Evolutionary conservation across 2,329 filamentous ascomycete genomes (phyloP).

Genomic region (Fusarium globosum): DNA sequence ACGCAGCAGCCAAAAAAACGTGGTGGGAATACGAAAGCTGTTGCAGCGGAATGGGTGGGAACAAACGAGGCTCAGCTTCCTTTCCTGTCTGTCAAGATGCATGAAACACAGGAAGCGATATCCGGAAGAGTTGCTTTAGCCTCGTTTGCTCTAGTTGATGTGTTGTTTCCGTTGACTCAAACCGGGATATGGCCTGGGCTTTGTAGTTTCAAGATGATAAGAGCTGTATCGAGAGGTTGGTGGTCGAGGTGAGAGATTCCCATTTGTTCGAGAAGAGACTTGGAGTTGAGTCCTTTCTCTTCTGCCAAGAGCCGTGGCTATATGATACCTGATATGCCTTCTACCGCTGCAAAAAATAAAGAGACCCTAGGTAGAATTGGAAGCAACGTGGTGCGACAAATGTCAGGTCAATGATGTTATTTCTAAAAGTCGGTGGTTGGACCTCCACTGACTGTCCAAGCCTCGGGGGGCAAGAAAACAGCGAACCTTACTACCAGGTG

Average conservation of each 20-base stretch:
- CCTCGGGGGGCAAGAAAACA: no score
- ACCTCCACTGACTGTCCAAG: neutral
- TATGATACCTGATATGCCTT: neutral
- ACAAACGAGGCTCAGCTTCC: constrained; percentile 26
- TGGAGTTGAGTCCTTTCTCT: neutral
- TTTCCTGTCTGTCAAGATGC: neutral
- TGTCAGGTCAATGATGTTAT: constrained; percentile 12
- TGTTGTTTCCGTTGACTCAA: constrained; percentile 29
- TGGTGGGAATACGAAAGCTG: constrained; percentile 31
- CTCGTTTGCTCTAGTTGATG: constrained; percentile 4
- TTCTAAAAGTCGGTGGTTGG: constrained; percentile 33
- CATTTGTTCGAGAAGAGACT: neutral
- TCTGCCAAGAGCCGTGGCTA: neutral
- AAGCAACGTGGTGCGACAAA: constrained; percentile 14
- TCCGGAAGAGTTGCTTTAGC: constrained; percentile 13
- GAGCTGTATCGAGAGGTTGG: neutral
- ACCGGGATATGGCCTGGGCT: constrained; percentile 33
- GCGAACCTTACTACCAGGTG: no score
- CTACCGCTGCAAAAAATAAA: neutral
- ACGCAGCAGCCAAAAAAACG: constrained; percentile 7
- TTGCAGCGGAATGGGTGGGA: constrained; percentile 35
- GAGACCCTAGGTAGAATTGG: neutral
- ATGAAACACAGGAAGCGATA: constrained; percentile 27
- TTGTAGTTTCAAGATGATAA: constrained; percentile 23
- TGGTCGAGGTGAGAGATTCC: neutral